Evolutionary conservation across 2,329 filamentous ascomycete species (phyloP), one percentile per base, ranked within the genome.

Genomic region (Cladosporium sp.): DNA sequence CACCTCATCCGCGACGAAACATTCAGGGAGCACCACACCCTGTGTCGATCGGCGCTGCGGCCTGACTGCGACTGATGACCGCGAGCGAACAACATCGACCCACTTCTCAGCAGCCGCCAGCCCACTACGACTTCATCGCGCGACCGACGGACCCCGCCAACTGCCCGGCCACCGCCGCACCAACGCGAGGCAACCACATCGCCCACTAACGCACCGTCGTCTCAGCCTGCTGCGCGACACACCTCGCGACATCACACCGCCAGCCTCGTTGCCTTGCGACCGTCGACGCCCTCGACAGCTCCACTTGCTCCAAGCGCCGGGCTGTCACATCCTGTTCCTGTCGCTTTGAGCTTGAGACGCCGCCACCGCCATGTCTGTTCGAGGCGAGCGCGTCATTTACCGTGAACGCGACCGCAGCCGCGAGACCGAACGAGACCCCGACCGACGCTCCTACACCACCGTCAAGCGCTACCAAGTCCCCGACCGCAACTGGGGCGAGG

Each of bases 401-500:
- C 72, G 67, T 55, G 73, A 75, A 62, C 66, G 69, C 54, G 69
- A 71, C 49, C 68, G 72, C 46, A 71, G 75, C 60, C 70, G 72
- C 57, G 72, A 75, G 59, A 73, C 71, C 65, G 72, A 74, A 42
- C 64, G 68, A 11, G 59, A 65, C 37, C 58, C 61, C 48, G 63
- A 63, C 48, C 53, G 69, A 69, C 55, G 72, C 49, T 73, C 70
- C 56, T 78, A 76, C 61, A 79, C 76, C 58, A 80, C 77, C 6
- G 76, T 84, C 59, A 81, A 80, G 64, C 79, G 81, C 61, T 84
- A 85, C 71, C 74, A 75, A 56, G 67, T 77, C n/a, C 76, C 76
- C 46, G 75, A 79, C 49, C 69, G 70, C 53, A 56, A 56, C 10
- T 56, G 62, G 32, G 22, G 22, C 22, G 59, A 60, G 33, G 60